Percentiles rank a stretch among this genome's conserved stretches.
phyloP scores from a whole-genome alignment of 192 early-diverging fungal genomes.

The Coemansia sp. region DNA sequence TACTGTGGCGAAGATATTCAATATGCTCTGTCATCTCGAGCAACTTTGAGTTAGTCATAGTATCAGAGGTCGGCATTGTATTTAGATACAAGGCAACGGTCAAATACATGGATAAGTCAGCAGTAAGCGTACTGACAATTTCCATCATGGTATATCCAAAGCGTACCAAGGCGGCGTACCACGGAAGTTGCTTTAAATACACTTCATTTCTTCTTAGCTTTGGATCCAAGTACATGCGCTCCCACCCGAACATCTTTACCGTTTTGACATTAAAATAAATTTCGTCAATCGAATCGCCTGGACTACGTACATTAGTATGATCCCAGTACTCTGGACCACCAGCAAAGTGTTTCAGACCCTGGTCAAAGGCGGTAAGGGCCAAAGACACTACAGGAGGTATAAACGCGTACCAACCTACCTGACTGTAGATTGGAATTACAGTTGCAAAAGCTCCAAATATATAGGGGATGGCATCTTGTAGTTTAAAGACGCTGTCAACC shows the following conservation, averaged over 20 bases:
- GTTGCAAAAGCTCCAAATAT: not conserved
- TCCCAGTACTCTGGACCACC: not conserved
- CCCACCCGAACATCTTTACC: conserved; percentile 12
- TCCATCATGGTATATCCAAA: not conserved
- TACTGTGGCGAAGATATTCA: not conserved
- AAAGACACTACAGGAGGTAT: not conserved
- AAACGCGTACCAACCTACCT: not conserved
- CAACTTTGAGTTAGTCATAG: not conserved
- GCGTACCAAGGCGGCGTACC: conserved; percentile 1
- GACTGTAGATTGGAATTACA: not conserved
- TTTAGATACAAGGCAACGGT: not conserved
- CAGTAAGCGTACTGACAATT: not conserved
- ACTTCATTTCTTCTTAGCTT: not conserved
- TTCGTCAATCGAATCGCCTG: not conserved
- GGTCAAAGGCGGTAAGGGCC: not conserved
- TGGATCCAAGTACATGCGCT: conserved; percentile 2
- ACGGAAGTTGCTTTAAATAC: not conserved
- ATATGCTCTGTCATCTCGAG: not conserved
- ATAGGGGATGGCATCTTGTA: not conserved
- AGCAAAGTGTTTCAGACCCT: not conserved
- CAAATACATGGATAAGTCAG: not conserved
- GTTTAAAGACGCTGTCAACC: not conserved
- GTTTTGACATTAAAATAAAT: not conserved
- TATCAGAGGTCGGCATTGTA: not conserved
- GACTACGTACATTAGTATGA: no score